These are phyloP conservation scores for Clathrus columnatus DNA, from an alignment of 768 basidiomycete genomes.

Conservation along the genomic window DNA sequence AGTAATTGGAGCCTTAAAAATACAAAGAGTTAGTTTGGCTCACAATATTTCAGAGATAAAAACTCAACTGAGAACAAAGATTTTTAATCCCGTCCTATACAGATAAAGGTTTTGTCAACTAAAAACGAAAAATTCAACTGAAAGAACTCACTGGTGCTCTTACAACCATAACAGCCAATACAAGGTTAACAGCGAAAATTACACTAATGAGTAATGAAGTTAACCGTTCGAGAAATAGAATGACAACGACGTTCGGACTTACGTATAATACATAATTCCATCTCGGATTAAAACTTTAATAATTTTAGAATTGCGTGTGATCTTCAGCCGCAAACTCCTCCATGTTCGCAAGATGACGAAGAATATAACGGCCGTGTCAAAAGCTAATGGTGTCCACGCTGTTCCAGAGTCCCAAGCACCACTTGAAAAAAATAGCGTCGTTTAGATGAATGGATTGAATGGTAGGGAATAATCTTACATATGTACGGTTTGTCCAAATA, in stretches of 20 bases:
- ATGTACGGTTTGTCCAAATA: neutral
- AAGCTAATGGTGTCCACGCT: conserved; percentile 3
- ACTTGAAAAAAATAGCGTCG: neutral
- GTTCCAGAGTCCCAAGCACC: conserved; percentile 4
- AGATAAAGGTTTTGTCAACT: neutral
- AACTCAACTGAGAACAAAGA: conserved; percentile 29
- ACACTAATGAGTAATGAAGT: conserved; percentile 19
- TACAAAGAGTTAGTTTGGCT: neutral
- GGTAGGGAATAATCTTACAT: neutral
- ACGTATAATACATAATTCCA: conserved; percentile 8
- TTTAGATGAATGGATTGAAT: neutral
- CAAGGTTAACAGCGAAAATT: conserved; percentile 30
- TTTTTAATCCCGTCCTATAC: conserved; percentile 23
- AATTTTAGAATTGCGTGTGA: neutral
- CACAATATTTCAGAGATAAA: neutral
- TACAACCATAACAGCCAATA: conserved; percentile 31
- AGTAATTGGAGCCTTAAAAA: conserved; percentile 31
- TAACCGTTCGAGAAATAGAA: neutral
- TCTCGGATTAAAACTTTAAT: conserved; percentile 1
- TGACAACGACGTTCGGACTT: neutral
- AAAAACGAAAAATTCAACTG: neutral
- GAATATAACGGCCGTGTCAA: conserved; percentile 3
- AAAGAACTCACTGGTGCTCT: conserved; percentile 15
- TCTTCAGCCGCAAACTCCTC: neutral
- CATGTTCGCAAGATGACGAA: conserved; percentile 4